Percentiles rank a stretch among this genome's conserved stretches.
These are phyloP conservation scores for Dactylellina drechsleri DNA, from an alignment of 2,329 filamentous ascomycete species.

Conservation along the genomic window DNA sequence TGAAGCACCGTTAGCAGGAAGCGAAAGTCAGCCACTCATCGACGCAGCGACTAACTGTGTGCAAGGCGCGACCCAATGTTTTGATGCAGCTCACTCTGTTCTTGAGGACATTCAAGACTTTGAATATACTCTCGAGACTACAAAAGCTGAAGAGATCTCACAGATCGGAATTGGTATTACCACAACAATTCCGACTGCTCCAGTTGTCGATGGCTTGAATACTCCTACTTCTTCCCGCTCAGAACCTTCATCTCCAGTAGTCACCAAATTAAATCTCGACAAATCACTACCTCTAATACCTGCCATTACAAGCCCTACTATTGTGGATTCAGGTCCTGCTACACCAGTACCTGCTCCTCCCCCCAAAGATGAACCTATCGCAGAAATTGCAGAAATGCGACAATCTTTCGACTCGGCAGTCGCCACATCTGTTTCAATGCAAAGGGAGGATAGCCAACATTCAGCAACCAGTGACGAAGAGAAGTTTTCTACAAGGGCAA, in stretches of 20 bases:
- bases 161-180: constrained; percentile 53
- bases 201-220: constrained; percentile 48
- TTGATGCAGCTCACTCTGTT: constrained; percentile 83
- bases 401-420: constrained; percentile 32
- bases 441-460: constrained; percentile 50
- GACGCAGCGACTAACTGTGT: constrained; percentile 84
- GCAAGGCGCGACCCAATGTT: constrained; percentile 87
- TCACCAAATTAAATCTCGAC: constrained; percentile 45
- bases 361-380: constrained; percentile 24
- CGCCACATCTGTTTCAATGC: constrained; percentile 42
- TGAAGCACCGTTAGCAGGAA: constrained; percentile 45
- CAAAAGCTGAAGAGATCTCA: constrained; percentile 19
- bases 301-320: constrained; percentile 20
- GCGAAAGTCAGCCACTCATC: constrained; percentile 52
- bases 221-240: constrained; percentile 22
- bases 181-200: constrained; percentile 46
- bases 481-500: constrained; percentile 55
- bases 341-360: constrained; percentile 33
- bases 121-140: constrained; percentile 68
- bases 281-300: constrained; percentile 39
- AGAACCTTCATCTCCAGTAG: constrained; percentile 31
- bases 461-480: constrained; percentile 47
- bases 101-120: constrained; percentile 92
- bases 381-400: constrained; percentile 34
- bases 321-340: constrained; percentile 13